A percentile compares a stretch with the other conserved stretches of the same genome.
These are phyloP conservation scores for Botrytis aclada DNA, from an alignment of 2,329 filamentous ascomycete species.

Conservation along the genomic window DNA sequence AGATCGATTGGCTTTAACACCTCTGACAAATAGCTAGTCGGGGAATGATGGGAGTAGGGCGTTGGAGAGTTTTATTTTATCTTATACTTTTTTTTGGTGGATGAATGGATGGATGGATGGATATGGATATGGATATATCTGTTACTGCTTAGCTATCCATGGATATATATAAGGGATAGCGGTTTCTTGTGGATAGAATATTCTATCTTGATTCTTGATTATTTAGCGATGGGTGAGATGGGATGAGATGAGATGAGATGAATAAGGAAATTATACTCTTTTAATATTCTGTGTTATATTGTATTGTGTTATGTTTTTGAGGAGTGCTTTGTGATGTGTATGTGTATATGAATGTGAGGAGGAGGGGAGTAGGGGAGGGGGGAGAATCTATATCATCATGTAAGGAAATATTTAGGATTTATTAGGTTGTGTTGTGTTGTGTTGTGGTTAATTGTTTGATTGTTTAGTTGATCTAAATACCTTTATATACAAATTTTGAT, in stretches of 20 bases:
- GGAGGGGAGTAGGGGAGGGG: too few relatives aligned
- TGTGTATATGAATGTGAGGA: too few relatives aligned
- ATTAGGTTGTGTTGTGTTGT: too few relatives aligned
- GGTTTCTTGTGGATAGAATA: not conserved
- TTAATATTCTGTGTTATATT: not conserved
- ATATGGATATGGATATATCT: not conserved
- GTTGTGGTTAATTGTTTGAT: too few relatives aligned
- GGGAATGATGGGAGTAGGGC: not conserved
- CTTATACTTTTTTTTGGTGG: not conserved
- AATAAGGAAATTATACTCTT: not conserved
- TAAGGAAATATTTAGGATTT: too few relatives aligned
- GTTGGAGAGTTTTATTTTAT: not conserved
- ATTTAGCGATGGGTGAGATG: not conserved
- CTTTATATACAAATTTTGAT: too few relatives aligned
- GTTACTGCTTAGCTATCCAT: too few relatives aligned
- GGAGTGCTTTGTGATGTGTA: too few relatives aligned
- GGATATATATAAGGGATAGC: not conserved
- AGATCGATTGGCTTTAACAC: not conserved
- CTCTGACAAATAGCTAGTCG: not conserved
- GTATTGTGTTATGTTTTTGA: not conserved
- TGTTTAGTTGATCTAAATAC: too few relatives aligned
- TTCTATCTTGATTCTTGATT: not conserved
- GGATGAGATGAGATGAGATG: too few relatives aligned
- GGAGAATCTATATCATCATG: too few relatives aligned
- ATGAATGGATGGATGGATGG: not conserved